Conservation (phyloP, 768 basidiomycete species). For the Termitomyces sp. region DNA sequence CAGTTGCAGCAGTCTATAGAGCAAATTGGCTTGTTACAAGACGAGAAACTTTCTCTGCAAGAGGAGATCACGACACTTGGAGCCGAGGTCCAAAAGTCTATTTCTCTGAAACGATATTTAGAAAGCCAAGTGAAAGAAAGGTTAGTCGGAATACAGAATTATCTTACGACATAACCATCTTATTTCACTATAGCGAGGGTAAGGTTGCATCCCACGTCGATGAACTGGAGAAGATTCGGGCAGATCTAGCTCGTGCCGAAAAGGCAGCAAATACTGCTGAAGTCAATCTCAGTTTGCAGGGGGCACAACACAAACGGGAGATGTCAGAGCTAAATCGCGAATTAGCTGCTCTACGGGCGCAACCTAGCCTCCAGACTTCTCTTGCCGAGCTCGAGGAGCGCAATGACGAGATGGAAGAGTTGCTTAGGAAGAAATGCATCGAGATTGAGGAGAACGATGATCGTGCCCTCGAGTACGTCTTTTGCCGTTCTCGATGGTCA, state of each 20-base stretch:
- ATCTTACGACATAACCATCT: neutral
- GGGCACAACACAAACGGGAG: constrained; percentile 63
- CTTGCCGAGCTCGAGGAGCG: constrained; percentile 61
- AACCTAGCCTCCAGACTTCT: constrained; percentile 48
- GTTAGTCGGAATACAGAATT: constrained; percentile 27
- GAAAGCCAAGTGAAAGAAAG: constrained; percentile 61
- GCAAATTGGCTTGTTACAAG: constrained; percentile 31
- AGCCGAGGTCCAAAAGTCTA: constrained; percentile 59
- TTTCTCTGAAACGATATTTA: constrained; percentile 54
- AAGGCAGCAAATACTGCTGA: constrained; percentile 57
- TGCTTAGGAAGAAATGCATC: constrained; percentile 59
- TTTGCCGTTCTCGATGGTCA: constrained; percentile 6
- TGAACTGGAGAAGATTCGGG: constrained; percentile 34
- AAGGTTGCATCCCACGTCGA: constrained; percentile 31
- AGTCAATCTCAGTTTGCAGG: constrained; percentile 58
- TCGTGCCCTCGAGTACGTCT: constrained; percentile 65
- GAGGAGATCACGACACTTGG: constrained; percentile 51
- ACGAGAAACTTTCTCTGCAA: constrained; percentile 49
- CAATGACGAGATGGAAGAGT: constrained; percentile 71
- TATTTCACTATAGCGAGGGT: constrained; percentile 36
- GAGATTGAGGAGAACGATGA: constrained; percentile 88
- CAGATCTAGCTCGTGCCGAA: constrained; percentile 46
- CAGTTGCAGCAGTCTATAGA: constrained; percentile 35
- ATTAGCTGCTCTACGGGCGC: constrained; percentile 42
- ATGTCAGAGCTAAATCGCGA: constrained; percentile 53